A percentile compares a stretch with the other conserved stretches of the same genome.
Conservation (phyloP, 2,329 filamentous ascomycete genomes). For the Nigrograna mackinnonii region DNA sequence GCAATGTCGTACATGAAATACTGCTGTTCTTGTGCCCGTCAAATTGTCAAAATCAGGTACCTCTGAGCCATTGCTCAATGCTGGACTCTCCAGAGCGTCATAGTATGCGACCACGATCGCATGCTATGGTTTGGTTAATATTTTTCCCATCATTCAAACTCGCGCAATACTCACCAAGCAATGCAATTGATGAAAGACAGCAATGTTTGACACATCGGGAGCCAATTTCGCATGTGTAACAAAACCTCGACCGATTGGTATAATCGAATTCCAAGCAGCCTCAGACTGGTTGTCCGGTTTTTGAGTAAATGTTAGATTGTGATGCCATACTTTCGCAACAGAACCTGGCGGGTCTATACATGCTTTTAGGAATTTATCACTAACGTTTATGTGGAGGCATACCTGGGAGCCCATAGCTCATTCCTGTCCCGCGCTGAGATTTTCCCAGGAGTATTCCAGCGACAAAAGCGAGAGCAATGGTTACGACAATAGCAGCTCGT, state of each 20-base stretch:
- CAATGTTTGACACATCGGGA: conserved; percentile 1
- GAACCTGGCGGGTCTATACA: not conserved
- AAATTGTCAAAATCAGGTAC: not conserved
- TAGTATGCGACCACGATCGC: not conserved
- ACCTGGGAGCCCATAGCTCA: not conserved
- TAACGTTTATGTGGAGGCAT: not conserved
- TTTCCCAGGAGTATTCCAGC: not conserved
- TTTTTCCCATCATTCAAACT: not conserved
- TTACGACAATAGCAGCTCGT: not conserved
- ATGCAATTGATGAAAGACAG: conserved; percentile 8
- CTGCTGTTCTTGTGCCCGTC: not conserved
- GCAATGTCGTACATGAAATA: conserved; percentile 12
- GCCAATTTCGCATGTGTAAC: conserved; percentile 2
- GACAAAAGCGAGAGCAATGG: not conserved
- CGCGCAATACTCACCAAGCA: conserved; percentile 2
- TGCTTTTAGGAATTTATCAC: not conserved
- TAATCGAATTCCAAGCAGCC: conserved; percentile 4
- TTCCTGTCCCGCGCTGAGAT: not conserved
- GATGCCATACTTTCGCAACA: not conserved
- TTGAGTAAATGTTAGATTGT: conserved; percentile 3
- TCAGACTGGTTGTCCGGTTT: conserved; percentile 1
- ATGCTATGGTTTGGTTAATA: not conserved
- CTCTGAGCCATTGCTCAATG: not conserved
- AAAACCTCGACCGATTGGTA: conserved; percentile 6
- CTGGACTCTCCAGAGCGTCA: not conserved